A percentile compares a stretch with the other conserved stretches of the same genome.
Conservation (phyloP, 1,284 basidiomycete genomes). For the Ceratobasidium sp. region DNA sequence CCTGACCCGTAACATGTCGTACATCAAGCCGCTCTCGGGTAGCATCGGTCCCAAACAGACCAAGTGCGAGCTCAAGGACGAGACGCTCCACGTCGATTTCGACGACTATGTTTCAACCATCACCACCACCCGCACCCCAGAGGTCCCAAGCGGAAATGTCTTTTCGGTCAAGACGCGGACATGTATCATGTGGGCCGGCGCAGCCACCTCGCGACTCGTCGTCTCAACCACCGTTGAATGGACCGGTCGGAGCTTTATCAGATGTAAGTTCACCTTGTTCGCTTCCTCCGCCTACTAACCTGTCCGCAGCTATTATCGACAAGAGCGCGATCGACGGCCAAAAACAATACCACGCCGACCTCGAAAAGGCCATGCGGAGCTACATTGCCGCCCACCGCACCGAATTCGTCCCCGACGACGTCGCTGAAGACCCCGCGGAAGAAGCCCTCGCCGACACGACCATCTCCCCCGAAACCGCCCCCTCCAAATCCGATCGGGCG, state of each 20-base stretch:
- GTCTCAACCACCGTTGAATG: slow-evolving; percentile 95
- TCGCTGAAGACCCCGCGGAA: slow-evolving; percentile 52
- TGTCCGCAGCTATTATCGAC: slow-evolving; percentile 83
- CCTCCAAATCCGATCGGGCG: slow-evolving; percentile 60
- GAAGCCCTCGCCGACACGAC: slow-evolving; percentile 34
- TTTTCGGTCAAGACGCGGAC: slow-evolving; percentile 94
- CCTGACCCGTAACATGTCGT: slow-evolving; percentile 86
- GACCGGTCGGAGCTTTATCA: slow-evolving; percentile 96
- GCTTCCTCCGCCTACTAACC: not conserved
- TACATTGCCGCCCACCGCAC: slow-evolving; percentile 88
- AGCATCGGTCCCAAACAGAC: slow-evolving; percentile 93
- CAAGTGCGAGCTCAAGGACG: slow-evolving; percentile 91
- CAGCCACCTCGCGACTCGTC: slow-evolving; percentile 75
- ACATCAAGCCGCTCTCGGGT: slow-evolving; percentile 91
- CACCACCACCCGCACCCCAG: slow-evolving; percentile 92
- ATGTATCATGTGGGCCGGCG: slow-evolving; percentile 92
- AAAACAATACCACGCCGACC: slow-evolving; percentile 83
- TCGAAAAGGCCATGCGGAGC: slow-evolving; percentile 82
- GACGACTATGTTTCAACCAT: slow-evolving; percentile 84
- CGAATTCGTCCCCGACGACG: slow-evolving; percentile 84
- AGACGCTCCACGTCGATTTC: slow-evolving; percentile 80
- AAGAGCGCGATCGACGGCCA: slow-evolving; percentile 94
- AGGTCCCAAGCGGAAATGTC: slow-evolving; percentile 90
- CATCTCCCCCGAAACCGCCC: slow-evolving; percentile 43
- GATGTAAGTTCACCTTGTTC: slow-evolving; percentile 61